Conservation (phyloP, 331 rosid species). For the Rhamnella rubrinervis region DNA sequence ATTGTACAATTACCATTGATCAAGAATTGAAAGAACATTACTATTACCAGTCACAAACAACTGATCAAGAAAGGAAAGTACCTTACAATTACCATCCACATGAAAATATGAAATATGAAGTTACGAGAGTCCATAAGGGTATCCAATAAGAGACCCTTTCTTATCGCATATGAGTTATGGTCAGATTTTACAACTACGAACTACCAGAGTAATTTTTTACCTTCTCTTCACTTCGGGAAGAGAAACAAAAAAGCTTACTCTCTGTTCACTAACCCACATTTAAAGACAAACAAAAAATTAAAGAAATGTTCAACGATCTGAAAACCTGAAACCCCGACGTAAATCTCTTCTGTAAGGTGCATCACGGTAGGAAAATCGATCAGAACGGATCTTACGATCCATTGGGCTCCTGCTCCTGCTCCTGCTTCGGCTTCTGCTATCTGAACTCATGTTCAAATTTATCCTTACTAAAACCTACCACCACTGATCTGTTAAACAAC, state of each 20-base stretch:
- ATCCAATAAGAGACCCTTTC: constrained; percentile 2
- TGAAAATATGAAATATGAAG: constrained; percentile 1
- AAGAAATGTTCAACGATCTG: constrained; percentile 37
- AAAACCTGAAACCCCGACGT: constrained; percentile 96
- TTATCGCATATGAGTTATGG: constrained; percentile 1
- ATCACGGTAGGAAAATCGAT: constrained; percentile 87
- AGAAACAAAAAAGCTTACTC: no score
- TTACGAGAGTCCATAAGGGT: neutral
- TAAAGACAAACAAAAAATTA: constrained; percentile 26
- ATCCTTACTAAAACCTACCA: constrained; percentile 54
- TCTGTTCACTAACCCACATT: constrained; percentile 26
- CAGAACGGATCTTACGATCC: constrained; percentile 92
- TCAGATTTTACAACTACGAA: constrained; percentile 10
- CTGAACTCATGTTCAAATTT: constrained; percentile 78
- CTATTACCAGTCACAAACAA: neutral
- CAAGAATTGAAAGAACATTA: neutral
- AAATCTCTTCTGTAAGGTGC: constrained; percentile 97
- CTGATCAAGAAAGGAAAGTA: neutral
- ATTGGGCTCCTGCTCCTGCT: constrained; percentile 94
- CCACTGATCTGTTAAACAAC: constrained; percentile 59
- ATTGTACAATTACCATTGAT: neutral
- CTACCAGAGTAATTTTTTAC: neutral
- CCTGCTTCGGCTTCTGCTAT: constrained; percentile 79
- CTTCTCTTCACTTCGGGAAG: no score
- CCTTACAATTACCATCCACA: neutral